Evolutionary conservation across 164 flowering plant genomes (phyloP), one percentile per base, ranked within the genome.

Genomic region (Annona cherimola): DNA sequence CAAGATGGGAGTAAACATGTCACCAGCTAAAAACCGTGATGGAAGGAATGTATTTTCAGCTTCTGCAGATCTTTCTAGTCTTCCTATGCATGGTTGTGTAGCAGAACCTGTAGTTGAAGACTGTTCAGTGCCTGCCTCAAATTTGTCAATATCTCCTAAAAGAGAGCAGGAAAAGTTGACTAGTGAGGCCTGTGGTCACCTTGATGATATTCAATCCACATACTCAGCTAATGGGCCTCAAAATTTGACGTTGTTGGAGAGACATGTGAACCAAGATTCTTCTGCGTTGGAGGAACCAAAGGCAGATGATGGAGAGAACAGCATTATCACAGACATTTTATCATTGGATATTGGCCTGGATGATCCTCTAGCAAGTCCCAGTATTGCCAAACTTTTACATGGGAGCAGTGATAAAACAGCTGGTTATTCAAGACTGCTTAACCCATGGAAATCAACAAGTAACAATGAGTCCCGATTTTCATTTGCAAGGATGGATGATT

Each of bases 331-430:
- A 11, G 63, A 69, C 57, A 69, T 69, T 69, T 57, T 69, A 42
- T 69, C 71, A 57, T 59, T 69, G 71, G 63, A 69, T 40, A 45
- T 69, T 57, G 63, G 71, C 41, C 61, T 69, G 44, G 71, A 69
- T 18, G 71, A 69, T 69, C 71, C 71, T 16, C 39, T 18, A 12
- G 62, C 71, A 4, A 69, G 50, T 35, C 63, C 71, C n/a, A 55
- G 57, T 69, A 43, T 69, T 41, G 71, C 71, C 55, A 69, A 57
- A 69, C 61, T 55, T 50, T 69, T 69, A 57, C 63, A 41, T 57
- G 71, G 71, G 18, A 61, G 57, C 43, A 41, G 26, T n/a, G 63
- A 57, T 55, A 41, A 39, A 11, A 69, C 6, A 2, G 14, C 71
- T 69, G 71, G 71, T 16, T 55, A 55, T 39, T 55, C 71, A 55